Evolutionary conservation across 2,329 filamentous ascomycete species (phyloP).

Genomic region (Dothistroma pini): DNA sequence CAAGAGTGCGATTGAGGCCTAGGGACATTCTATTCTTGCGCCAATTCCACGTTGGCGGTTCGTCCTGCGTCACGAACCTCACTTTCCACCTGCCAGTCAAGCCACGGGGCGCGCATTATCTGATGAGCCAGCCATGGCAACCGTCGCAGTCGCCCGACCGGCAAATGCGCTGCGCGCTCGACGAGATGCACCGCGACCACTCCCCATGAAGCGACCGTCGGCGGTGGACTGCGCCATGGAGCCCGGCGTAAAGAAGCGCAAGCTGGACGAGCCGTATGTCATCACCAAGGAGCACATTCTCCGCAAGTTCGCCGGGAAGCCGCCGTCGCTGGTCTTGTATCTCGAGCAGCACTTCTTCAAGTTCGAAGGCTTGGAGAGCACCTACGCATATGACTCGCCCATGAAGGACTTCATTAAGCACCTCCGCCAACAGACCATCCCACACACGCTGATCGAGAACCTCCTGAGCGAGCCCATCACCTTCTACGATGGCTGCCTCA

Average conservation of each 20-base stretch:
- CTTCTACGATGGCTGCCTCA: slow-evolving; percentile 92
- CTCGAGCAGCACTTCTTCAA: slow-evolving; percentile 81
- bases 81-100: background rate
- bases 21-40: background rate
- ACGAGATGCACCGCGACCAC: slow-evolving; percentile 39
- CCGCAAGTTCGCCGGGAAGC: slow-evolving; percentile 68
- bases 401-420: slow-evolving; percentile 78
- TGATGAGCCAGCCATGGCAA: slow-evolving; percentile 30
- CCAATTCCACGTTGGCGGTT: background rate
- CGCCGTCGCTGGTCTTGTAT: slow-evolving; percentile 82
- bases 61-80: background rate
- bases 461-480: slow-evolving; percentile 66
- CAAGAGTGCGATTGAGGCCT: background rate
- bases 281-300: slow-evolving; percentile 73
- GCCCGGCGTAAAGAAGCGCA: slow-evolving; percentile 26
- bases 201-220: slow-evolving; percentile 29
- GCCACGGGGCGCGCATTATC: background rate
- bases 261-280: slow-evolving; percentile 46
- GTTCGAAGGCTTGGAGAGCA: slow-evolving; percentile 91
- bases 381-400: slow-evolving; percentile 86
- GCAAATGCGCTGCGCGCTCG: slow-evolving; percentile 43
- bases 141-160: slow-evolving; percentile 33
- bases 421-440: slow-evolving; percentile 69
- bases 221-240: slow-evolving; percentile 27
- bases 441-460: slow-evolving; percentile 82